Evolutionary conservation across 345 rosid species (phyloP).

Genomic region (Populus davidiana): DNA sequence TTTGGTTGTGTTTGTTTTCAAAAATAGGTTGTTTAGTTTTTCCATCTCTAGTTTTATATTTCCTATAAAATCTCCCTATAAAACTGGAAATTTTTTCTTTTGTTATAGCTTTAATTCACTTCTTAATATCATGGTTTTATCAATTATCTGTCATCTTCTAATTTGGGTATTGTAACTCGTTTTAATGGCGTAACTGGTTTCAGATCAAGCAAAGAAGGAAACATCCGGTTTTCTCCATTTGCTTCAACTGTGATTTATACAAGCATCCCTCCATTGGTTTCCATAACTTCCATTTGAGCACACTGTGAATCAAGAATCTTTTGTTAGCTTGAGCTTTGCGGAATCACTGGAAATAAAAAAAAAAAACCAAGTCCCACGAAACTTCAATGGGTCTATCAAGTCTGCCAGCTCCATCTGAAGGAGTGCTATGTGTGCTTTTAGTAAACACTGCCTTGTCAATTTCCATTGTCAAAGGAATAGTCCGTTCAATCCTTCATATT

Average conservation of each 20-base stretch:
- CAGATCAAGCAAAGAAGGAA: slow-evolving; percentile 5
- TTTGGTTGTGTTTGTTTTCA: no score
- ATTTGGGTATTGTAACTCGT: slow-evolving; percentile 19
- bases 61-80: no score
- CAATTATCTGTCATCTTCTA: neutral
- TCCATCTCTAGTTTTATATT: no score
- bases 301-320: neutral
- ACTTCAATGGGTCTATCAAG: slow-evolving; percentile 71
- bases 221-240: neutral
- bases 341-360: neutral
- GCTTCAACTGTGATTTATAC: neutral
- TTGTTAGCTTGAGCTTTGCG: neutral
- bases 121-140: neutral
- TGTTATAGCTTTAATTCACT: neutral
- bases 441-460: slow-evolving; percentile 85
- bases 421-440: slow-evolving; percentile 66
- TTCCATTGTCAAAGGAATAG: slow-evolving; percentile 63
- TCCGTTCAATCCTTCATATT: slow-evolving; percentile 58
- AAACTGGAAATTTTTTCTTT: neutral
- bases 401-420: slow-evolving; percentile 91
- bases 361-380: neutral
- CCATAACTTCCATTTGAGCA: neutral
- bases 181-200: slow-evolving; percentile 30
- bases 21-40: no score
- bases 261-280: neutral